Evolutionary conservation across 1,284 basidiomycete genomes (phyloP).

Genomic region (Phellinidium pouzarii): DNA sequence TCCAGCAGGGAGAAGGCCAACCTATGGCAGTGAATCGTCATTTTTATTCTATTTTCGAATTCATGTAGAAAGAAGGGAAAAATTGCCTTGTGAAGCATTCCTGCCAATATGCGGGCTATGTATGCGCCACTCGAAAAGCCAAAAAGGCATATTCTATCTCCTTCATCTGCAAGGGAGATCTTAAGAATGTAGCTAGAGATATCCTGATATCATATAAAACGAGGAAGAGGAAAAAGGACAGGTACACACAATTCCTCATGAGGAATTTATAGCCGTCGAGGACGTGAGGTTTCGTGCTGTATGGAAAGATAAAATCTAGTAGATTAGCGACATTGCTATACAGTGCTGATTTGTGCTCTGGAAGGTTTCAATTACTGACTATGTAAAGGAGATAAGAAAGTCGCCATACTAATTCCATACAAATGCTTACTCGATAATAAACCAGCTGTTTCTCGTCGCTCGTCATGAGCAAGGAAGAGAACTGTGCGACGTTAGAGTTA

Average conservation of each 20-base stretch:
- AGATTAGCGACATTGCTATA: slow-evolving; percentile 30
- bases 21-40: slow-evolving; percentile 22
- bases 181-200: not conserved
- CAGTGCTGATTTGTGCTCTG: slow-evolving; percentile 30
- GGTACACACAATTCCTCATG: slow-evolving; percentile 8
- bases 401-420: not conserved
- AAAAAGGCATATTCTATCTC: slow-evolving; percentile 31
- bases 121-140: slow-evolving; percentile 33
- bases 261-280: slow-evolving; percentile 39
- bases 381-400: not conserved
- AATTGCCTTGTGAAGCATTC: slow-evolving; percentile 19
- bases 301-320: slow-evolving; percentile 36
- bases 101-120: slow-evolving; percentile 30
- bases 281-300: slow-evolving; percentile 38
- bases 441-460: slow-evolving; percentile 48
- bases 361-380: slow-evolving; percentile 35
- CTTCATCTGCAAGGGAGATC: not conserved
- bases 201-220: not conserved
- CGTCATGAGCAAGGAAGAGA: slow-evolving; percentile 49
- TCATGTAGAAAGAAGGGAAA: not conserved
- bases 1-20: slow-evolving; percentile 47
- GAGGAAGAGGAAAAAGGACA: not conserved
- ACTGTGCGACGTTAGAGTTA: slow-evolving; percentile 57
- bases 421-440: slow-evolving; percentile 44
- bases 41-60: not conserved